These are phyloP conservation scores for Boletus patriciae DNA, from an alignment of 768 basidiomycete genomes.

Conservation along the genomic window DNA sequence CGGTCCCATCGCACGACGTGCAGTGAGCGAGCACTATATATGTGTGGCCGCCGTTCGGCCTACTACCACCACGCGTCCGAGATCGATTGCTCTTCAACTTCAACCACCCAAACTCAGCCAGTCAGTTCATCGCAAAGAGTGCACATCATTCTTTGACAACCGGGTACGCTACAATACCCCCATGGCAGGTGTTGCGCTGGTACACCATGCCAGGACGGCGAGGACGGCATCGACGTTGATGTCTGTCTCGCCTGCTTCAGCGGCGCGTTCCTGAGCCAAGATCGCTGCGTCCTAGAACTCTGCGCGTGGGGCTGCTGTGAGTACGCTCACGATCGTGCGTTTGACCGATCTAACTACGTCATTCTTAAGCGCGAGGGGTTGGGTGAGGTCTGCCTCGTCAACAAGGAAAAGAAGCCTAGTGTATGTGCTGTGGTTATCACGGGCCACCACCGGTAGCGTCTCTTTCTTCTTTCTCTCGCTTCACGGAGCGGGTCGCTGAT, in stretches of 20 bases:
- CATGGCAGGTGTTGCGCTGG: no score
- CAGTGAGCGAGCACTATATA: no score
- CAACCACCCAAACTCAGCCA: slow-evolving; percentile 58
- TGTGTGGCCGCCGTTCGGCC: no score
- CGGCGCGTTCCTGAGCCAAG: slow-evolving; percentile 71
- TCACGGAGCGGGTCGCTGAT: neutral
- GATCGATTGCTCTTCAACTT: no score
- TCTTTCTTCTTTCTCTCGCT: neutral
- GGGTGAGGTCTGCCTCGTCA: slow-evolving; percentile 82
- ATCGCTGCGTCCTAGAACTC: slow-evolving; percentile 87
- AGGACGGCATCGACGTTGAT: slow-evolving; percentile 82
- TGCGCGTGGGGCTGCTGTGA: slow-evolving; percentile 90
- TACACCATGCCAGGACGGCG: no score
- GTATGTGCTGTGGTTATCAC: slow-evolving; percentile 96
- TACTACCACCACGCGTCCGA: no score
- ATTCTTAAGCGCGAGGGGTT: slow-evolving; percentile 77
- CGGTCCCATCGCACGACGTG: no score
- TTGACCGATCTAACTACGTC: neutral
- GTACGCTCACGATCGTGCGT: slow-evolving; percentile 30
- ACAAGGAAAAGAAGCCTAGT: slow-evolving; percentile 84
- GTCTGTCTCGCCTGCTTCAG: slow-evolving; percentile 95
- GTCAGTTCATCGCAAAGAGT: slow-evolving; percentile 87
- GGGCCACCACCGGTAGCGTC: slow-evolving; percentile 76
- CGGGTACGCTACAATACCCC: no score
- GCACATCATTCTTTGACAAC: slow-evolving; percentile 95